These are phyloP conservation scores for Elsinoe ampelina DNA, from an alignment of 2,329 filamentous ascomycete genomes.

Conservation along the genomic window DNA sequence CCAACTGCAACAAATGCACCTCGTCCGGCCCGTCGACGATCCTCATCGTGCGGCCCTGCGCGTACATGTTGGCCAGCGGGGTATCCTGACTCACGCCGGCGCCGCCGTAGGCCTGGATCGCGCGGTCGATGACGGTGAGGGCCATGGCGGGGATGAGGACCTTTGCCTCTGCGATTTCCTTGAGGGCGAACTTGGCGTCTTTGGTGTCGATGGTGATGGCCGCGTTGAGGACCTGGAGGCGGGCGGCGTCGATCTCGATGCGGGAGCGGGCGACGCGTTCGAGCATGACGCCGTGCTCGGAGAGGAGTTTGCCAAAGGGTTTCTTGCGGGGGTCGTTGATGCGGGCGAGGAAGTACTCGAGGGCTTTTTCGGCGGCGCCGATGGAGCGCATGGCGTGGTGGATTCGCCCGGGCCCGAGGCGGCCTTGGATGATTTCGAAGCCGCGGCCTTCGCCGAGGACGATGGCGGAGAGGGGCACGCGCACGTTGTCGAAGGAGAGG, in stretches of 20 bases:
- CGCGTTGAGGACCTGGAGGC: slow-evolving; percentile 84
- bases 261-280: slow-evolving; percentile 90
- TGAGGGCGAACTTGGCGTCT: slow-evolving; percentile 79
- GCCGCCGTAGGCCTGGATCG: slow-evolving; percentile 84
- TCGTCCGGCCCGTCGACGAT: slow-evolving; percentile 79
- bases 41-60: slow-evolving; percentile 27
- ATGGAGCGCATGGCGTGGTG: slow-evolving; percentile 97
- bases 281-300: slow-evolving; percentile 85
- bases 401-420: slow-evolving; percentile 88
- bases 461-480: slow-evolving; percentile 73
- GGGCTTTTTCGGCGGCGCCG: slow-evolving; percentile 77
- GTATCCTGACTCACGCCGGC: slow-evolving; percentile 92
- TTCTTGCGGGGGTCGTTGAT: slow-evolving; percentile 88
- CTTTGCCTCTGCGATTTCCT: slow-evolving; percentile 93
- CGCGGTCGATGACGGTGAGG: slow-evolving; percentile 83
- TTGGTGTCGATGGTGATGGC: slow-evolving; percentile 88
- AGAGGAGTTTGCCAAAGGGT: slow-evolving; percentile 79
- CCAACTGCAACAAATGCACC: slow-evolving; percentile 79
- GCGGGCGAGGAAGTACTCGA: slow-evolving; percentile 90
- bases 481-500: slow-evolving; percentile 79
- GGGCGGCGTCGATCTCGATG: slow-evolving; percentile 86
- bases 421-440: slow-evolving; percentile 97
- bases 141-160: slow-evolving; percentile 76
- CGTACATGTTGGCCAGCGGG: slow-evolving; percentile 58
- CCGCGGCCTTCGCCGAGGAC: slow-evolving; percentile 88